Percentiles rank a stretch among this genome's conserved stretches.
Evolutionary conservation across 2,329 filamentous ascomycete genomes (phyloP).

Genomic region (Botryosphaeria agaves): DNA sequence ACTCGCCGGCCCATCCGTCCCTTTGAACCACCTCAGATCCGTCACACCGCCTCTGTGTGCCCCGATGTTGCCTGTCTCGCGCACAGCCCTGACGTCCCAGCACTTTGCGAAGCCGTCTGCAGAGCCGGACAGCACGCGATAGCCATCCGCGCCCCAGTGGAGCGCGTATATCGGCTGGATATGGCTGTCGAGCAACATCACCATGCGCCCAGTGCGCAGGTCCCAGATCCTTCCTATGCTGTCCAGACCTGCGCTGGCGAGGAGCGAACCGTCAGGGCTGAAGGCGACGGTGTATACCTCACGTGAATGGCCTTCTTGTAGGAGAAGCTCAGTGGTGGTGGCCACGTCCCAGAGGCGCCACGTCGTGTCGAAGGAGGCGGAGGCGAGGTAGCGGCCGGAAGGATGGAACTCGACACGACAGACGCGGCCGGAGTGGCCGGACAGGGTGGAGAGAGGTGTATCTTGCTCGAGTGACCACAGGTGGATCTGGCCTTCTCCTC

Average conservation of each 20-base stretch:
- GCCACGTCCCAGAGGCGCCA: constrained; percentile 95
- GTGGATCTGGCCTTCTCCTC: constrained; percentile 72
- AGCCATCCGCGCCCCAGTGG: constrained; percentile 82
- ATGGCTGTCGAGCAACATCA: constrained; percentile 88
- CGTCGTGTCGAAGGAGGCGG: constrained; percentile 87
- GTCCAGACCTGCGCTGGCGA: constrained; percentile 86
- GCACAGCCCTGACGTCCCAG: constrained; percentile 89
- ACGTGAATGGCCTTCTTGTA: constrained; percentile 88
- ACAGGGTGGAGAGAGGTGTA: constrained; percentile 64
- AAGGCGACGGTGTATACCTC: constrained; percentile 86
- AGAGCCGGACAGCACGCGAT: constrained; percentile 82
- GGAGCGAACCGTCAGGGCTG: constrained; percentile 75
- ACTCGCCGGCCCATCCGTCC: constrained; percentile 54
- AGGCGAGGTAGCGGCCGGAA: constrained; percentile 75
- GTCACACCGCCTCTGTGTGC: constrained; percentile 85
- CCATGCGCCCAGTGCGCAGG: constrained; percentile 73
- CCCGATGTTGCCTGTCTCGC: constrained; percentile 67
- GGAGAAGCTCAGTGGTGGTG: constrained; percentile 63
- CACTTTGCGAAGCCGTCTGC: constrained; percentile 94
- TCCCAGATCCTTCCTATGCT: constrained; percentile 95
- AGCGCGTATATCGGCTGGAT: constrained; percentile 87
- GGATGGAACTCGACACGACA: constrained; percentile 91
- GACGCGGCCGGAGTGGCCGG: constrained; percentile 73
- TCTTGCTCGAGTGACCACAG: constrained; percentile 82
- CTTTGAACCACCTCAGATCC: constrained; percentile 88